Conservation (phyloP, 805 yeast species). For the Starmerella khaoyaiensis region DNA sequence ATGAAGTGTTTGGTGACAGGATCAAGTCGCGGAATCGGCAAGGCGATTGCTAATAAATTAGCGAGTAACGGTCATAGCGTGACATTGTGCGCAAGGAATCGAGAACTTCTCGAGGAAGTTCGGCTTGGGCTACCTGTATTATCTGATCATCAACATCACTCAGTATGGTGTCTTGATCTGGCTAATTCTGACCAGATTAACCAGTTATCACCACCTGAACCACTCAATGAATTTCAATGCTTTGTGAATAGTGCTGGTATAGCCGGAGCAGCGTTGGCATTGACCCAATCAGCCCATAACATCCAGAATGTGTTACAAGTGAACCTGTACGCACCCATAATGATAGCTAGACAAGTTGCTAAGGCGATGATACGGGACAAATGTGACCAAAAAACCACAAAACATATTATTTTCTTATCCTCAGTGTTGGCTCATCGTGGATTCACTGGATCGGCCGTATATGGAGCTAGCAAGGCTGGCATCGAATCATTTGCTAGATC, state of each 20-base stretch:
- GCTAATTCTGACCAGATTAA: slow-evolving; percentile 6
- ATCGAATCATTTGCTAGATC: slow-evolving; percentile 47
- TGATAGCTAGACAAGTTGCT: slow-evolving; percentile 41
- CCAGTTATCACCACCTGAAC: slow-evolving; percentile 24
- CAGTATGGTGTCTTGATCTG: slow-evolving; percentile 17
- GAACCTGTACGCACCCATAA: slow-evolving; percentile 50
- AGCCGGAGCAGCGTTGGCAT: slow-evolving; percentile 42
- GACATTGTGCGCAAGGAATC: slow-evolving; percentile 40
- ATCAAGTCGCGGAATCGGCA: slow-evolving; percentile 58
- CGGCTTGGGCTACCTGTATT: slow-evolving; percentile 16
- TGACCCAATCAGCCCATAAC: slow-evolving; percentile 32
- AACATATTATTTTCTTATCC: slow-evolving; percentile 46
- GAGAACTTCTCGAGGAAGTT: slow-evolving; percentile 27
- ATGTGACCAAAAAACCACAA: no score
- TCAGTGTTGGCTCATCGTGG: slow-evolving; percentile 41
- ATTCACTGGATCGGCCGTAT: slow-evolving; percentile 44
- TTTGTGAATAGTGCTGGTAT: slow-evolving; percentile 45
- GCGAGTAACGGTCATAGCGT: slow-evolving; percentile 41
- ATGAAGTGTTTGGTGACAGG: slow-evolving; percentile 39
- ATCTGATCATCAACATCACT: slow-evolving; percentile 11
- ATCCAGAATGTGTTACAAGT: slow-evolving; percentile 38
- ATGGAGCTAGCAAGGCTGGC: slow-evolving; percentile 62
- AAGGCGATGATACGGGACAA: slow-evolving; percentile 36
- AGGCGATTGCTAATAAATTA: slow-evolving; percentile 39
- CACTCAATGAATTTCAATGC: slow-evolving; percentile 26